These are phyloP conservation scores for Mycotypha africana DNA, from an alignment of 371 early-diverging fungal species.

Conservation along the genomic window DNA sequence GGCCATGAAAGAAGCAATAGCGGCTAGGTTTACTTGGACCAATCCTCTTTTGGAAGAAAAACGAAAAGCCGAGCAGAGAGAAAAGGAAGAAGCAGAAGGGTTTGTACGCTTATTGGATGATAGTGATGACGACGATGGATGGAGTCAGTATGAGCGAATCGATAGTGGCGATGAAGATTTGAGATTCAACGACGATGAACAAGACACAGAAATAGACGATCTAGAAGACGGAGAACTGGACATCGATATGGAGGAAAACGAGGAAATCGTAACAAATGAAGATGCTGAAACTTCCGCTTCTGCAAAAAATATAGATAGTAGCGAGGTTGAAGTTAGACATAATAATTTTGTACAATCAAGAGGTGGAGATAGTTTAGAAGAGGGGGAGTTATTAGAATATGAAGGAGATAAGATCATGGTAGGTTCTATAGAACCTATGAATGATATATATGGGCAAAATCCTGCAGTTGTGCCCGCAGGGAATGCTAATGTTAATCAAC, in stretches of 20 bases:
- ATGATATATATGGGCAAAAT: no score
- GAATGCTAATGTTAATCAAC: not conserved
- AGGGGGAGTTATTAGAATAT: no score
- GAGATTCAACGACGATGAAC: constrained; percentile 16
- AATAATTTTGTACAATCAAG: no score
- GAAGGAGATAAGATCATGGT: not conserved
- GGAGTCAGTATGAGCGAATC: constrained; percentile 19
- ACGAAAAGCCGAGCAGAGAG: constrained; percentile 1
- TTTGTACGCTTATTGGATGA: constrained; percentile 39
- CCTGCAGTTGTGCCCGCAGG: no score
- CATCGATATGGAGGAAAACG: no score
- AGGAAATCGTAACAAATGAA: no score
- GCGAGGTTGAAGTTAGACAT: no score
- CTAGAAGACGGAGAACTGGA: no score
- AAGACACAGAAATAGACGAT: constrained; percentile 11
- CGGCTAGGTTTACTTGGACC: constrained; percentile 7
- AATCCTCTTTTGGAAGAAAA: not conserved
- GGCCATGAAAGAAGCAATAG: constrained; percentile 2
- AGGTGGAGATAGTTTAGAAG: constrained; percentile 10
- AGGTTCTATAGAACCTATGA: not conserved
- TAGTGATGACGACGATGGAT: no score
- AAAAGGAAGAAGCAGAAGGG: constrained; percentile 31
- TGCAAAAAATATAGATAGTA: no score
- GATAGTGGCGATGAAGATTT: constrained; percentile 4
- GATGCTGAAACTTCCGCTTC: no score